Conservation (phyloP, 106 monocot species). For the Allium fistulosum region DNA sequence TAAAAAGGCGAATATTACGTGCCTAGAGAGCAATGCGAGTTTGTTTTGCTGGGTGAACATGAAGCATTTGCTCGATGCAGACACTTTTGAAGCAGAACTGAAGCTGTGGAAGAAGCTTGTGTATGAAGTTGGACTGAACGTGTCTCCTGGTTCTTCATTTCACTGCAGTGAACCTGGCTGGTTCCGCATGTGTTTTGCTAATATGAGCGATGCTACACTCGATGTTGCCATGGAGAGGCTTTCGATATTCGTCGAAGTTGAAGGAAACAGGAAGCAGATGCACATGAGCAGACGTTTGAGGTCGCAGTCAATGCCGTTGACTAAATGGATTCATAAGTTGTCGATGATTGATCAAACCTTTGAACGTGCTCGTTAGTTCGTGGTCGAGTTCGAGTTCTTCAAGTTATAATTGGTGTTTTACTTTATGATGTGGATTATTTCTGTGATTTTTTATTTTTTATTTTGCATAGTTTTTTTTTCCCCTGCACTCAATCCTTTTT, state of each 20-base stretch:
- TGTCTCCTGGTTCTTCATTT: constrained; percentile 82
- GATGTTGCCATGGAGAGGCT: constrained; percentile 50
- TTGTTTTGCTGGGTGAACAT: constrained; percentile 95
- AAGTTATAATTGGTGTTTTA: not conserved
- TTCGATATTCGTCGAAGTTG: constrained; percentile 13
- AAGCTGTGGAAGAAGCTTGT: constrained; percentile 84
- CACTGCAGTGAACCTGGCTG: constrained; percentile 88
- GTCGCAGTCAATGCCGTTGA: not conserved
- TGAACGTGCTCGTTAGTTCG: constrained; percentile 9
- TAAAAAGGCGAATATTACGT: constrained; percentile 28
- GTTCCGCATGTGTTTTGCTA: constrained; percentile 90
- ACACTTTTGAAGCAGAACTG: constrained; percentile 54
- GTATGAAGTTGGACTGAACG: constrained; percentile 63
- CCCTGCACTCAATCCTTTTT: not conserved
- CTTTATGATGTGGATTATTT: not conserved
- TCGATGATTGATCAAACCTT: not conserved
- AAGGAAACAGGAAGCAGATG: too few species aligned
- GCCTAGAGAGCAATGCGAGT: constrained; percentile 69
- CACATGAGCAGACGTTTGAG: not conserved
- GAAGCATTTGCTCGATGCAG: constrained; percentile 38
- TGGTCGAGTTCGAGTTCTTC: not conserved
- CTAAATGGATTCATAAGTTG: constrained; percentile 12
- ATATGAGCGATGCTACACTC: constrained; percentile 62
- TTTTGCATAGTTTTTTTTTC: not conserved
- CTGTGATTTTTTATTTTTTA: not conserved